Evolutionary conservation across 140 eudicot species (phyloP).

Genomic region (Ambrosia hybrid): DNA sequence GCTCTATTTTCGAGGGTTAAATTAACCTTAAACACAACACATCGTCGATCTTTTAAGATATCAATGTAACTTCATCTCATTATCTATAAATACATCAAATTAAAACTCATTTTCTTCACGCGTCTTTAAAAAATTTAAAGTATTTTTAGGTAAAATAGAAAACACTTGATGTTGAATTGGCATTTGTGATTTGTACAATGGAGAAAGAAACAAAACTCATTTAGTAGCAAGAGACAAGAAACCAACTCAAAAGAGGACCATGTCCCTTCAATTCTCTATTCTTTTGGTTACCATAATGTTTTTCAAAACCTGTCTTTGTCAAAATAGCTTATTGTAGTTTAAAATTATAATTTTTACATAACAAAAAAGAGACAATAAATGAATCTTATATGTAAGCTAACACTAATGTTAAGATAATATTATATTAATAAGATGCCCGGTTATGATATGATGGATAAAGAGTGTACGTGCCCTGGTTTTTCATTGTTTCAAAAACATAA

Average conservation of each 20-base stretch:
- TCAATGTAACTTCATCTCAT: neutral
- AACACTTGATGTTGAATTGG: neutral
- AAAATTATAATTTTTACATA: neutral
- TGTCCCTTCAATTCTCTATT: constrained; percentile 30
- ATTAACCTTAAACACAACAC: neutral
- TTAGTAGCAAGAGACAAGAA: constrained; percentile 35
- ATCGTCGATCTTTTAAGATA: neutral
- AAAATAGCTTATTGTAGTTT: neutral
- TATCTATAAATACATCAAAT: neutral
- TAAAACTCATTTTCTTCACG: neutral
- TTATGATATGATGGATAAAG: neutral
- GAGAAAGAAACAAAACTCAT: constrained; percentile 6
- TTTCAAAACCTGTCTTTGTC: neutral
- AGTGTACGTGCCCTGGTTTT: neutral
- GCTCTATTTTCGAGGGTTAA: too few species aligned
- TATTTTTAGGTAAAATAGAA: neutral
- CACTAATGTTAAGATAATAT: too few species aligned
- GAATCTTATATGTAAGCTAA: neutral
- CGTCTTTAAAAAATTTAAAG: too few species aligned
- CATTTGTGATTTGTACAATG: neutral
- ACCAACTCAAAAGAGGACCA: constrained; percentile 40
- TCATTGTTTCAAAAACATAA: neutral
- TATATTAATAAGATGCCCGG: neutral
- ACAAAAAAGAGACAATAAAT: too few species aligned
- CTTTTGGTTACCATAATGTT: constrained; percentile 27